Conservation (phyloP, 352 stramenopile genomes). For the Phytophthora sp. region DNA sequence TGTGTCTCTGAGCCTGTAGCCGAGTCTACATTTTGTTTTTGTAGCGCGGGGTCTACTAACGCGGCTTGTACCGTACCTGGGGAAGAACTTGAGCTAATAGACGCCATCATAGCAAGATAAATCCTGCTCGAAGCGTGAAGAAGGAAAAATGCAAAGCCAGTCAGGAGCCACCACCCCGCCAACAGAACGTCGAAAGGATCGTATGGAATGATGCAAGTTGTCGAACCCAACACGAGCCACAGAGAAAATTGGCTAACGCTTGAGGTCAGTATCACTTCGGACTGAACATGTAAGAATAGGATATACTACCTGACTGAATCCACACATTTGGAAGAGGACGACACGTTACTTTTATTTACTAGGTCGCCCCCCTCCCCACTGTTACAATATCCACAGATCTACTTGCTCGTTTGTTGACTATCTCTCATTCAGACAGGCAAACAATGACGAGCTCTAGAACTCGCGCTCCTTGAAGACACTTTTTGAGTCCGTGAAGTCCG, state of each 20-base stretch:
- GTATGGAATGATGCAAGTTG: conserved; percentile 1
- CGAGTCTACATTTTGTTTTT: too few species aligned
- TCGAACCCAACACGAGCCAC: conserved; percentile 26
- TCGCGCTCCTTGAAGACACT: conserved; percentile 39
- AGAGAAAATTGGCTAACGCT: conserved; percentile 29
- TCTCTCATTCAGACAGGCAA: conserved; percentile 6
- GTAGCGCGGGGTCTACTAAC: not conserved
- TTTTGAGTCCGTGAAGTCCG: conserved; percentile 35
- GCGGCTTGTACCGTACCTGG: not conserved
- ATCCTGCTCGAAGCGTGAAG: conserved; percentile 18
- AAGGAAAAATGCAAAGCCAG: conserved; percentile 27
- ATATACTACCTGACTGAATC: too few species aligned
- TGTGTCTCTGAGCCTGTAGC: conserved; percentile 4
- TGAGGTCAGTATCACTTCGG: conserved; percentile 7
- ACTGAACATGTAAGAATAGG: conserved; percentile 20
- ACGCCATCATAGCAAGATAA: conserved; percentile 19
- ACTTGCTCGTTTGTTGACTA: conserved; percentile 14
- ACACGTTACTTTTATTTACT: conserved; percentile 43
- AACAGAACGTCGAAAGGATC: conserved; percentile 28
- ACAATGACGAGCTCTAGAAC: conserved; percentile 37
- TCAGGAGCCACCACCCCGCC: too few species aligned
- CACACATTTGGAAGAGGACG: conserved; percentile 18
- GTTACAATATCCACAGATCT: conserved; percentile 40
- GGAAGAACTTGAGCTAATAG: conserved; percentile 23
- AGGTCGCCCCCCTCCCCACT: conserved; percentile 23